Evolutionary conservation across 2,329 filamentous ascomycete genomes (phyloP).

Genomic region (Claviceps sp.): DNA sequence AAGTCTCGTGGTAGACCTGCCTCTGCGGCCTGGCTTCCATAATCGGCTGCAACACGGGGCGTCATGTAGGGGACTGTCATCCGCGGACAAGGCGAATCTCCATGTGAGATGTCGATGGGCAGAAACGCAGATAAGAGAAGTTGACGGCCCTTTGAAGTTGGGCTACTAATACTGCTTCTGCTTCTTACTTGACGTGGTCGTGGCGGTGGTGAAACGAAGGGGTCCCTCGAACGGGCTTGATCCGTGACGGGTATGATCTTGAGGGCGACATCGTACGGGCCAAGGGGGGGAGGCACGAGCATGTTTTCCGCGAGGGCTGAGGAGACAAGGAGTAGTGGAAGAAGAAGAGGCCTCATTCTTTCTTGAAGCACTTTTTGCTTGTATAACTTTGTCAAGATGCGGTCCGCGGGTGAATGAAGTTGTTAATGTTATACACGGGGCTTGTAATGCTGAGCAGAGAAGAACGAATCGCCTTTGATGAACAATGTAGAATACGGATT

Average conservation of each 20-base stretch:
- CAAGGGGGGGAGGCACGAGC: constrained; percentile 15
- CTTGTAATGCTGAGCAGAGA: too few species aligned
- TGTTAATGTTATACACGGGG: too few species aligned
- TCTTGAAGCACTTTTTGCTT: neutral
- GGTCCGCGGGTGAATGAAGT: too few species aligned
- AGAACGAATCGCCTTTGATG: too few species aligned
- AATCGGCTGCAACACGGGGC: constrained; percentile 15
- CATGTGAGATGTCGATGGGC: constrained; percentile 12
- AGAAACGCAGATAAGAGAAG: constrained; percentile 16
- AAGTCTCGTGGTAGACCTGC: constrained; percentile 19
- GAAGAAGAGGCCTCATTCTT: constrained; percentile 1
- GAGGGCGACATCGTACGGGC: constrained; percentile 17
- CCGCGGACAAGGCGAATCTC: constrained; percentile 9
- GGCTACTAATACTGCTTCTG: neutral
- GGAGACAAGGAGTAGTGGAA: neutral
- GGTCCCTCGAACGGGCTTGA: constrained; percentile 8
- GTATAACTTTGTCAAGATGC: neutral
- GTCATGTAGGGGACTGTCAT: constrained; percentile 20
- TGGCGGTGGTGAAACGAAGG: neutral
- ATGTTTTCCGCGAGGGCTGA: neutral
- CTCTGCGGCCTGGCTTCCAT: constrained; percentile 13
- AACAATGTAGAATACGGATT: too few species aligned
- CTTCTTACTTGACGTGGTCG: too few species aligned
- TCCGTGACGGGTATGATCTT: constrained; percentile 17
- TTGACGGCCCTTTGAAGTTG: neutral